Evolutionary conservation across 2,329 filamentous ascomycete species (phyloP).

Genomic region (Verticillium klebahnii): DNA sequence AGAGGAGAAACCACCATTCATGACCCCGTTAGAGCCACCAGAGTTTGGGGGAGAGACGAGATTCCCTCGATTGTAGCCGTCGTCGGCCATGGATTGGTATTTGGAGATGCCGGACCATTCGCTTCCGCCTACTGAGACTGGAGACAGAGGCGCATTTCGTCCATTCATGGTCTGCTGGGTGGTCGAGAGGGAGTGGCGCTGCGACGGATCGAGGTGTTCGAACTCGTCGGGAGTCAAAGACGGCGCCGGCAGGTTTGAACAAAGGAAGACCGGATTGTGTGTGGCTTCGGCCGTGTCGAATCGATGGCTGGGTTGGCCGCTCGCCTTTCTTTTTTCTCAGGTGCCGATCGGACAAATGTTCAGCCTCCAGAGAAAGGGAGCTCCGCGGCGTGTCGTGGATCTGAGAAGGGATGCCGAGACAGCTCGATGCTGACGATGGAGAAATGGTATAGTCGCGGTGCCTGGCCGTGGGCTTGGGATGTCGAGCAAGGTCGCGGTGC

Average conservation of each 20-base stretch:
- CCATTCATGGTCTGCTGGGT: constrained; percentile 57
- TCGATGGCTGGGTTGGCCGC: background rate
- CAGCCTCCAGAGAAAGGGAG: background rate
- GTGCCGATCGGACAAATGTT: background rate
- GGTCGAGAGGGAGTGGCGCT: constrained; percentile 10
- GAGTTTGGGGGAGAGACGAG: constrained; percentile 68
- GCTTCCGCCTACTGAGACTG: constrained; percentile 76
- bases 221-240: background rate
- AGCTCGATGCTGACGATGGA: background rate
- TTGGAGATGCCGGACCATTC: constrained; percentile 73
- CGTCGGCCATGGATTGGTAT: constrained; percentile 53
- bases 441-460: background rate
- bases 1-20: constrained; percentile 57
- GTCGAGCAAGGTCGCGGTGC: background rate
- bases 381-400: background rate
- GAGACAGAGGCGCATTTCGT: constrained; percentile 73
- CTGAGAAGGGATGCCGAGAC: background rate
- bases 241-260: background rate
- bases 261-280: background rate
- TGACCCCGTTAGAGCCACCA: constrained; percentile 50
- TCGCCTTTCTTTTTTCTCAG: background rate
- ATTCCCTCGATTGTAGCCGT: constrained; percentile 52
- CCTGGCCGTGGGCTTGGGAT: background rate
- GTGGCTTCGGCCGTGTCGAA: background rate
- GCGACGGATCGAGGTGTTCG: background rate